These are phyloP conservation scores for Cladophialophora bantiana DNA, from an alignment of 2,329 filamentous ascomycete genomes.

Conservation along the genomic window DNA sequence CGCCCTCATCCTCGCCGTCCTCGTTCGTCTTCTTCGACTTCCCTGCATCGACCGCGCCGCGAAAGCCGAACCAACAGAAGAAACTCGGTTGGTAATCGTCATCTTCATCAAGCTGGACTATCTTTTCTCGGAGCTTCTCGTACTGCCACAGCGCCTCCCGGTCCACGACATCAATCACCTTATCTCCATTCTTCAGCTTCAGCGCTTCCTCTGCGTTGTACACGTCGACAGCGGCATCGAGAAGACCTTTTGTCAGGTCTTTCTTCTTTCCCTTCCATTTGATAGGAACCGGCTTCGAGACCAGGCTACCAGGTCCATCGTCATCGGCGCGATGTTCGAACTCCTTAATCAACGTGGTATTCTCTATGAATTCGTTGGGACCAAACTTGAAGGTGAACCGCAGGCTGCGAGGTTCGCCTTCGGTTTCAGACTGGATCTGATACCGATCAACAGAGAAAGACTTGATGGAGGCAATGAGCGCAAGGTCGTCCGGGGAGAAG, in stretches of 20 bases:
- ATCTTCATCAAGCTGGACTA: conserved; percentile 48
- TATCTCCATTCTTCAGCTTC: conserved; percentile 34
- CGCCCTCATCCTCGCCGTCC: conserved; percentile 54
- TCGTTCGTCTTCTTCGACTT: conserved; percentile 67
- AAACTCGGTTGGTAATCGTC: conserved; percentile 66
- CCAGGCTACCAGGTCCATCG: conserved; percentile 74
- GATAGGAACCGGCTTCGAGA: conserved; percentile 88
- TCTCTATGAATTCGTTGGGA: conserved; percentile 81
- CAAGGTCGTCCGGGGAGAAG: conserved; percentile 81
- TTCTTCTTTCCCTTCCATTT: conserved; percentile 82
- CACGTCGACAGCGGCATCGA: conserved; percentile 74
- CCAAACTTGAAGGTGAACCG: conserved; percentile 78
- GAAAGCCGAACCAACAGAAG: conserved; percentile 89
- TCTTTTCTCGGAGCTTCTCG: conserved; percentile 38
- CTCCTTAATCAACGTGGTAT: conserved; percentile 83
- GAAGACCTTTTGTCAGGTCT: conserved; percentile 82
- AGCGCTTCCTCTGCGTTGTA: conserved; percentile 66
- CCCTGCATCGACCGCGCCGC: conserved; percentile 73
- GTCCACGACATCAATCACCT: conserved; percentile 36
- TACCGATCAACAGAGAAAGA: conserved; percentile 78
- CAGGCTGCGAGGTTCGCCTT: conserved; percentile 81
- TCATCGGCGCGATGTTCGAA: conserved; percentile 72
- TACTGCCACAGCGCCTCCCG: conserved; percentile 41
- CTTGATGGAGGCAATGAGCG: conserved; percentile 73
- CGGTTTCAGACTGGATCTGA: conserved; percentile 67